Percentiles rank a stretch among this genome's conserved stretches.
These are phyloP conservation scores for Exophiala bonariae DNA, from an alignment of 2,329 filamentous ascomycete species.

Conservation along the genomic window DNA sequence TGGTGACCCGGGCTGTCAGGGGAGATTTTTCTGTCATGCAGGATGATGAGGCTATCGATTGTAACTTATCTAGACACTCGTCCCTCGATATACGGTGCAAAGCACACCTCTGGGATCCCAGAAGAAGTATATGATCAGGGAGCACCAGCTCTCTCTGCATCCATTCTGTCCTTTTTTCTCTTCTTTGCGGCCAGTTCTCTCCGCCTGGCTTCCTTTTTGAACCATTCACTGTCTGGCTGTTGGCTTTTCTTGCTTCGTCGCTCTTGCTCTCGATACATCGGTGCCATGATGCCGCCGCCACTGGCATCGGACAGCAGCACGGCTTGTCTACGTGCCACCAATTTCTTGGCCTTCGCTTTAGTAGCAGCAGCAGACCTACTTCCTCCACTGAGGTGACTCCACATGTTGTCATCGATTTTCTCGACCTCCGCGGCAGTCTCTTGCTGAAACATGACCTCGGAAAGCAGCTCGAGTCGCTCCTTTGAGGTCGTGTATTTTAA, in stretches of 20 bases:
- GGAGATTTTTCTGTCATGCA: no score
- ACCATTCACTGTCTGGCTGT: conserved; percentile 60
- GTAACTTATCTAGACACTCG: no score
- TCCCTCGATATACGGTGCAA: no score
- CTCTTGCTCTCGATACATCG: conserved; percentile 74
- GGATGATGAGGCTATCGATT: no score
- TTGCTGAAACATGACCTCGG: conserved; percentile 85
- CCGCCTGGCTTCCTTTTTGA: conserved; percentile 66
- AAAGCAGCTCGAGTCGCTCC: conserved; percentile 81
- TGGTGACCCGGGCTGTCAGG: no score
- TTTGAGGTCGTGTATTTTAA: conserved; percentile 76
- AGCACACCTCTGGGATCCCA: no score
- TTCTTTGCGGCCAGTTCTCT: conserved; percentile 57
- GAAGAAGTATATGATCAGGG: no score
- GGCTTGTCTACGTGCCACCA: conserved; percentile 69
- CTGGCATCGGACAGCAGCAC: conserved; percentile 82
- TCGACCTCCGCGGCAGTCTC: conserved; percentile 73
- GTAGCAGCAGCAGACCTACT: conserved; percentile 16
- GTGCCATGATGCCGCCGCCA: conserved; percentile 93
- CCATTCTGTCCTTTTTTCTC: conserved; percentile 32
- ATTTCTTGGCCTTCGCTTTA: conserved; percentile 15
- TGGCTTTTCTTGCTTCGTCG: conserved; percentile 66
- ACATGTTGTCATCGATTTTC: conserved; percentile 66
- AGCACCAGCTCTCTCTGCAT: conserved; percentile 17
- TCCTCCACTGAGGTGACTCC: conserved; percentile 55